Percentiles rank a stretch among this genome's conserved stretches.
phyloP scores from a whole-genome alignment of 2,329 filamentous ascomycete genomes.

The Exophiala dermatitidis region DNA sequence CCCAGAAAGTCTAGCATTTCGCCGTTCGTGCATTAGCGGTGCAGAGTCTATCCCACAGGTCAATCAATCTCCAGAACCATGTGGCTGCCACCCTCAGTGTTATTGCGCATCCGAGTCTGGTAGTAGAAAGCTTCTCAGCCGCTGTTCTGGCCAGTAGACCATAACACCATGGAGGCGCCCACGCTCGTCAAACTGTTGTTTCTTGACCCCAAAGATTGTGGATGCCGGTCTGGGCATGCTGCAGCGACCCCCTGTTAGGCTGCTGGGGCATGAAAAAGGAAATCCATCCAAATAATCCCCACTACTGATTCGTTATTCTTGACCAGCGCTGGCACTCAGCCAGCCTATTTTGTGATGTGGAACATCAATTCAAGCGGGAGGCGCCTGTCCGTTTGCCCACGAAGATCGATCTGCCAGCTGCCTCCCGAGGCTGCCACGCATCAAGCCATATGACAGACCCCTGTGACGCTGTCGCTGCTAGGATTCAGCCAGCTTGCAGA shows the following conservation, averaged over 20 bases:
- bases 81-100: constrained; percentile 23
- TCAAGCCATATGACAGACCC: neutral
- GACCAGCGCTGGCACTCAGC: constrained; percentile 12
- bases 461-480: no score
- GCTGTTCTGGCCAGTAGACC: neutral
- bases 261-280: neutral
- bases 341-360: constrained; percentile 11
- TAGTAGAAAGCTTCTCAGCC: neutral
- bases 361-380: constrained; percentile 6
- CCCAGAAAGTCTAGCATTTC: constrained; percentile 7
- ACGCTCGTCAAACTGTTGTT: neutral
- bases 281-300: neutral
- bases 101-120: neutral
- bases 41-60: constrained; percentile 1
- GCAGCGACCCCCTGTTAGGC: no score
- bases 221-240: no score
- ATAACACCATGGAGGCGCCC: neutral
- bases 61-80: constrained; percentile 28
- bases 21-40: constrained; percentile 3
- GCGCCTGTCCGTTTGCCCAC: neutral
- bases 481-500: no score
- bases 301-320: constrained; percentile 1
- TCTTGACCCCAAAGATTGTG: neutral
- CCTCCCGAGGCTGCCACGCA: constrained; percentile 10
- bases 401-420: constrained; percentile 7